phyloP scores from a whole-genome alignment of 441 rosid genomes.

The Populus hybrid region DNA sequence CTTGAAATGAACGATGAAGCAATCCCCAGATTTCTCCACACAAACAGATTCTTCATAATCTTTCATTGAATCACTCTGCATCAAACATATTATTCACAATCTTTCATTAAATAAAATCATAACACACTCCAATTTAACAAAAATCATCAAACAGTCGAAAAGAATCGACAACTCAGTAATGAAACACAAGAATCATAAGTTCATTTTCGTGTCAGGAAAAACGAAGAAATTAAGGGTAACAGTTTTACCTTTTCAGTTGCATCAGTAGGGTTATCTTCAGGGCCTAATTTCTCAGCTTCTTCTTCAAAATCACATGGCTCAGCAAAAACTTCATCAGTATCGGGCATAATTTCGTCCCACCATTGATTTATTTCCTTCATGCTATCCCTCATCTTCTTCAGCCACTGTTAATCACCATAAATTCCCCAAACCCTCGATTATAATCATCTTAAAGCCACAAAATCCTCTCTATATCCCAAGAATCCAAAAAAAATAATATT shows the following conservation, averaged over 20 bases:
- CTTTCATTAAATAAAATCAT: background rate
- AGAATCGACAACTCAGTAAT: too few species aligned
- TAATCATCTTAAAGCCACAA: background rate
- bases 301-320: background rate
- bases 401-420: background rate
- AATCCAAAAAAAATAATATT: background rate
- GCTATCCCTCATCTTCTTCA: conserved; percentile 15
- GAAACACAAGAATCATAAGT: background rate
- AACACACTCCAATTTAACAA: background rate
- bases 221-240: background rate
- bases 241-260: background rate
- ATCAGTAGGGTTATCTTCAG: conserved; percentile 7
- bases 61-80: conserved; percentile 24
- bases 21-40: conserved; percentile 42
- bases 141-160: too few species aligned
- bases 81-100: background rate
- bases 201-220: background rate
- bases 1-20: conserved; percentile 32
- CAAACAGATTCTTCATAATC: conserved; percentile 41
- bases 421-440: background rate
- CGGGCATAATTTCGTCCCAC: conserved; percentile 27
- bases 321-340: conserved; percentile 6
- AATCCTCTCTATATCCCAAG: background rate
- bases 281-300: conserved; percentile 20
- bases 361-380: conserved; percentile 42